Conservation (phyloP, 2,329 filamentous ascomycete genomes). For the Colletotrichum tabaci region DNA sequence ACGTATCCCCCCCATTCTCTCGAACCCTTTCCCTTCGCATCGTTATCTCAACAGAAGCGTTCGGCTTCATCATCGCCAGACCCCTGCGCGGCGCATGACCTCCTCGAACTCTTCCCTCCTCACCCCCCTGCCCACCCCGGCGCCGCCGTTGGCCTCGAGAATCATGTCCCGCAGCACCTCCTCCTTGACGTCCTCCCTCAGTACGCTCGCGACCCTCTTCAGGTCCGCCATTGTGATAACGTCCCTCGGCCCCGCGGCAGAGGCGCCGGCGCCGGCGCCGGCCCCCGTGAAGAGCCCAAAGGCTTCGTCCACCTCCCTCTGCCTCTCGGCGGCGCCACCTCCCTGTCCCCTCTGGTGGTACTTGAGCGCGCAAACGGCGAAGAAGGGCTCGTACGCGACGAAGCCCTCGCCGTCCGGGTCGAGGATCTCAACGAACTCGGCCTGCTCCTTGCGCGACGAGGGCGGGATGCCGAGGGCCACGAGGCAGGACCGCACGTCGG, state of each 20-base stretch:
- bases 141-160: slow-evolving; percentile 89
- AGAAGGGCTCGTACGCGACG: slow-evolving; percentile 84
- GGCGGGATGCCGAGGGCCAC: slow-evolving; percentile 86
- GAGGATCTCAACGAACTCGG: slow-evolving; percentile 83
- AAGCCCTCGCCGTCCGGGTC: slow-evolving; percentile 87
- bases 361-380: slow-evolving; percentile 91
- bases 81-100: slow-evolving; percentile 87
- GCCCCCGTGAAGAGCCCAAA: slow-evolving; percentile 83
- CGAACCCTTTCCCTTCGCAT: too few relatives aligned
- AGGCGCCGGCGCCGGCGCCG: slow-evolving; percentile 45
- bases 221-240: slow-evolving; percentile 88
- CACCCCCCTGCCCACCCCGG: slow-evolving; percentile 79
- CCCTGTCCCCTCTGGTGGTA: slow-evolving; percentile 72
- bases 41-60: not conserved
- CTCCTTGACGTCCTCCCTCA: slow-evolving; percentile 89
- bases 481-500: slow-evolving; percentile 79
- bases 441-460: slow-evolving; percentile 74
- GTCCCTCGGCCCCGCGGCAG: slow-evolving; percentile 32
- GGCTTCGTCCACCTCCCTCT: slow-evolving; percentile 82
- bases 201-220: slow-evolving; percentile 81
- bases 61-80: slow-evolving; percentile 75
- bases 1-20: not conserved
- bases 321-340: slow-evolving; percentile 53
- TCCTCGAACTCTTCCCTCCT: slow-evolving; percentile 85
- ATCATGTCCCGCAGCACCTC: slow-evolving; percentile 94